Evolutionary conservation across 441 rosid species (phyloP), one percentile per base, ranked within the genome.

Genomic region (Adansonia gregorii): DNA sequence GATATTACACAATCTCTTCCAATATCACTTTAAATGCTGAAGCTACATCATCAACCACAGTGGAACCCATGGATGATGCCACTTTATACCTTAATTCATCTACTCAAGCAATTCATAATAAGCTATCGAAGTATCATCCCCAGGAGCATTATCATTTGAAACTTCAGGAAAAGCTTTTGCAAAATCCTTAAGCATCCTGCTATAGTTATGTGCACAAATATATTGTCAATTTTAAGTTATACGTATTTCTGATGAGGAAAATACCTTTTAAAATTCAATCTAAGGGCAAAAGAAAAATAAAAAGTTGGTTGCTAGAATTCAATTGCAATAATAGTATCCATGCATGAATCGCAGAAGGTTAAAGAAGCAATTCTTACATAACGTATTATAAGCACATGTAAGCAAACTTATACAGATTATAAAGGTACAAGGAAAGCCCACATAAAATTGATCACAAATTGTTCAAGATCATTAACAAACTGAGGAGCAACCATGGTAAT

Each of bases 1-100:
- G 96, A 89, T 48, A 94, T 89, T 73, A 77, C 46, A 78, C 87
- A 89, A 82, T 94, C 87, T 88, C 92, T 87, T 93, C 93, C 87
- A 94, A 71, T 77, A 94, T 91, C 83, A 79, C 79, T 87, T 84
- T 93, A 84, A 92, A 96, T 74, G 87, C 86, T 19, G 98, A 98
- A 77, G 91, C 94, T 39, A 91, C 89, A 76, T 87, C 88, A 89
- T 96, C 95, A 66, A 92, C 84, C 65, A 88, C 81, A 8, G 91
- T 75, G 69, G 84, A 81, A 85, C 91, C 98, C 98, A 92, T 24
- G 98, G 97, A 79, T 98, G 94, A 76, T 80, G 89, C 98, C 99
- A 94, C 31, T 80, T 85, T 75, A 83, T 86, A 64, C 67, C 90
- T 70, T 58, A 67, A 35, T 76, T 80, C 78, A 85, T 79, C 74